A percentile compares a stretch with the other conserved stretches of the same genome.
Evolutionary conservation across 768 basidiomycete genomes (phyloP).

Genomic region (Asterophora lycoperdoides): DNA sequence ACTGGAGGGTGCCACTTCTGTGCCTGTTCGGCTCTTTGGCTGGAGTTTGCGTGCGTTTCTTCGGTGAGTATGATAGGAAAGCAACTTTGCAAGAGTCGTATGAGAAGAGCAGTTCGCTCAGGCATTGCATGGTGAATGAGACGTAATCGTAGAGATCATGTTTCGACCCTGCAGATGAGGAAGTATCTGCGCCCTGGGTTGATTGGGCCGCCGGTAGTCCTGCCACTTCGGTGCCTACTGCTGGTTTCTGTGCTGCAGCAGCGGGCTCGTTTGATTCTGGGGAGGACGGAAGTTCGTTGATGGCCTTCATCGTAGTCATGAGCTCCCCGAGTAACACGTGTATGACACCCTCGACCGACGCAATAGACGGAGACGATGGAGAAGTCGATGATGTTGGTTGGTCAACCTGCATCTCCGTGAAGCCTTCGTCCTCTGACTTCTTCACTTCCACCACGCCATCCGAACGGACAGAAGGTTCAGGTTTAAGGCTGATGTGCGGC

Average conservation of each 20-base stretch:
- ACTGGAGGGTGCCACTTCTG: constrained; percentile 65
- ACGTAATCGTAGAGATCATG: constrained; percentile 46
- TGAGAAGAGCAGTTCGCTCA: constrained; percentile 90
- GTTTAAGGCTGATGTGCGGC: constrained; percentile 57
- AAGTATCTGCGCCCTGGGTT: background rate
- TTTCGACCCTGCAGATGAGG: constrained; percentile 9
- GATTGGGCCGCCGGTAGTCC: background rate
- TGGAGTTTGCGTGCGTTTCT: constrained; percentile 55
- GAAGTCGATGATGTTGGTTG: constrained; percentile 16
- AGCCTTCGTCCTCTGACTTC: constrained; percentile 22
- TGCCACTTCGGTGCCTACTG: constrained; percentile 1
- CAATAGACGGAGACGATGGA: constrained; percentile 25
- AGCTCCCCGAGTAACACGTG: constrained; percentile 74
- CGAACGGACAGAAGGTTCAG: constrained; percentile 28
- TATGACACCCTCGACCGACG: constrained; percentile 54
- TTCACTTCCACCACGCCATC: constrained; percentile 23
- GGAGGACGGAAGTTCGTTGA: constrained; percentile 27
- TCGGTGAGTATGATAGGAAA: constrained; percentile 75
- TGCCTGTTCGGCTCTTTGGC: constrained; percentile 65
- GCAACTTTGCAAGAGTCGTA: constrained; percentile 89
- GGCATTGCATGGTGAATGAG: constrained; percentile 85
- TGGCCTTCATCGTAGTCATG: constrained; percentile 51
- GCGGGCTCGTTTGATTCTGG: constrained; percentile 3
- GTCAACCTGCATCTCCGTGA: constrained; percentile 61
- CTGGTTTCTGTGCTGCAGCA: background rate